Conservation (phyloP, 139 green algal genomes). For the Gonium pectorale region DNA sequence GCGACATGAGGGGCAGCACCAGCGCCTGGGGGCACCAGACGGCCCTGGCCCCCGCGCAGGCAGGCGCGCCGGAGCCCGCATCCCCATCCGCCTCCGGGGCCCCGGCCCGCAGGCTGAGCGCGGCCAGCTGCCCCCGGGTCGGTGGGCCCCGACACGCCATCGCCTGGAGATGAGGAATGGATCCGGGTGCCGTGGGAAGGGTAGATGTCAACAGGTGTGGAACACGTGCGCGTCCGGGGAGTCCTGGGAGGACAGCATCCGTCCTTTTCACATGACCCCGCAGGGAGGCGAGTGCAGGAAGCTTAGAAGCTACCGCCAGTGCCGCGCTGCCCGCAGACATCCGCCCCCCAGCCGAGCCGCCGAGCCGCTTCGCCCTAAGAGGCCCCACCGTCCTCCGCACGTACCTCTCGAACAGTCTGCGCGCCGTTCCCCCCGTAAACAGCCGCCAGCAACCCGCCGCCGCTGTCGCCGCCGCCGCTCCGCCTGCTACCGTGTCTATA, state of each 20-base stretch:
- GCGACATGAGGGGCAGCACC: constrained; percentile 33
- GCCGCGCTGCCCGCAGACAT: no score
- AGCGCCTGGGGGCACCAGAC: constrained; percentile 12
- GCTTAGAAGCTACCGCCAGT: no score
- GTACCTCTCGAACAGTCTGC: no score
- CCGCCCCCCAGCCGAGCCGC: no score
- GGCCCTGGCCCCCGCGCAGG: background rate
- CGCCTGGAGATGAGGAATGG: background rate
- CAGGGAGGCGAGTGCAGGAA: no score
- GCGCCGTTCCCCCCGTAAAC: no score
- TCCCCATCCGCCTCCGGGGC: background rate
- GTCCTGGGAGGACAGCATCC: no score
- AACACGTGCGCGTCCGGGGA: background rate
- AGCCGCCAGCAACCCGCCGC: background rate
- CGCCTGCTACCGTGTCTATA: background rate
- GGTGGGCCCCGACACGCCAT: background rate
- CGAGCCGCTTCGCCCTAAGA: no score
- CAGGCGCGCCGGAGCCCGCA: background rate
- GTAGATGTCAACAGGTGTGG: no score
- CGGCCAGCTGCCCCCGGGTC: background rate
- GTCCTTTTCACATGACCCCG: no score
- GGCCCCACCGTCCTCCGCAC: no score
- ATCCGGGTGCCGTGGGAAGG: no score
- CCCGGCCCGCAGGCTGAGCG: background rate
- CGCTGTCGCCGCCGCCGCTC: background rate